Evolutionary conservation across 345 rosid genomes (phyloP).

Genomic region (Psidium friedrichsthalianum): DNA sequence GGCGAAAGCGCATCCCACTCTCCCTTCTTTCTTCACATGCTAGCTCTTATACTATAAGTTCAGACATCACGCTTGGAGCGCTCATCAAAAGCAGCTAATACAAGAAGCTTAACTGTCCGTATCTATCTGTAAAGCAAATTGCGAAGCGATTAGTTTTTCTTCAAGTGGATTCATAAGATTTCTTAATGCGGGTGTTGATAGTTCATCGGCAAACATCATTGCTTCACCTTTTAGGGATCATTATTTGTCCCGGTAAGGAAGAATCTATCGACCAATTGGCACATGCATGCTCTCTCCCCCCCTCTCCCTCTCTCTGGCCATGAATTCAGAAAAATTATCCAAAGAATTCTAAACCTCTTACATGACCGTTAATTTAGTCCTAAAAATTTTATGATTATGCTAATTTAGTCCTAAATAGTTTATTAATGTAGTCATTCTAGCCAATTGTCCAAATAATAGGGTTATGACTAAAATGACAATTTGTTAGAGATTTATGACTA

Average conservation of each 20-base stretch:
- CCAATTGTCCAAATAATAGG: too few relatives aligned
- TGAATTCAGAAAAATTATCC: too few relatives aligned
- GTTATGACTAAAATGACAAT: too few relatives aligned
- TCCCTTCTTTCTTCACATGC: neutral
- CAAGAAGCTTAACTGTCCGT: neutral
- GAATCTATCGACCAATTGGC: neutral
- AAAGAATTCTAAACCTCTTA: too few relatives aligned
- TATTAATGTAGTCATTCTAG: too few relatives aligned
- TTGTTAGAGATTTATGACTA: too few relatives aligned
- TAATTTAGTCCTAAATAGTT: too few relatives aligned
- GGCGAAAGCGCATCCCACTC: neutral
- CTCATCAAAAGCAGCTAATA: neutral
- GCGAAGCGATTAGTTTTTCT: neutral
- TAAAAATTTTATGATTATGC: too few relatives aligned
- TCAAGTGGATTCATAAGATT: neutral
- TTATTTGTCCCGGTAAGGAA: neutral
- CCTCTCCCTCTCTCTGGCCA: too few relatives aligned
- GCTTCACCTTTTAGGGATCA: neutral
- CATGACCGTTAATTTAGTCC: too few relatives aligned
- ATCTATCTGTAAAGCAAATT: neutral
- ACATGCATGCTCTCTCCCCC: neutral
- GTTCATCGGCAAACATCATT: neutral
- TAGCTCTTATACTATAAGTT: neutral
- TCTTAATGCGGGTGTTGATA: neutral
- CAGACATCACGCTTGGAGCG: neutral